Conservation (phyloP, 331 rosid genomes). For the Cucumis variabilis region DNA sequence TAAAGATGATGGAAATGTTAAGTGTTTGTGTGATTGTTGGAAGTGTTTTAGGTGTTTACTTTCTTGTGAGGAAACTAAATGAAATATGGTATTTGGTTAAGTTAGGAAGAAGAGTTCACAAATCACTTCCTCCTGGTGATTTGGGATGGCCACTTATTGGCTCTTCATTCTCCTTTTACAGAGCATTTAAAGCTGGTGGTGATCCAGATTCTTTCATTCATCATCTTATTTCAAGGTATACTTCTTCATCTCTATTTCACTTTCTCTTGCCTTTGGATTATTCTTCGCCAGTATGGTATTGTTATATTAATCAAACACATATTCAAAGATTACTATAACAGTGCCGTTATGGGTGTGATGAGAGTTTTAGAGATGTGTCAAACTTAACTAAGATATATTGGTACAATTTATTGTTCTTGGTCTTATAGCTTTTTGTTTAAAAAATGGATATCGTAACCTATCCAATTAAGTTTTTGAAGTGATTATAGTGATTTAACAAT, state of each 20-base stretch:
- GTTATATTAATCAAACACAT: too few relatives aligned
- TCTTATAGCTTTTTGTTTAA: too few relatives aligned
- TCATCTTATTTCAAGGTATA: not conserved
- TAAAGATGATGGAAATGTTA: not conserved
- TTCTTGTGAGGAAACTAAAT: not conserved
- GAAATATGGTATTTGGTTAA: not conserved
- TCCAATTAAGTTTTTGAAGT: too few relatives aligned
- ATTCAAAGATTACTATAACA: too few relatives aligned
- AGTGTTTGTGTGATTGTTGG: not conserved
- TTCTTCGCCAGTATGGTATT: too few relatives aligned
- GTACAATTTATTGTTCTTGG: too few relatives aligned
- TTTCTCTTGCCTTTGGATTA: too few relatives aligned
- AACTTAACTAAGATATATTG: too few relatives aligned
- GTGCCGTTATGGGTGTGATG: too few relatives aligned
- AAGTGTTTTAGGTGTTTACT: not conserved
- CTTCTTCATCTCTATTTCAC: not conserved
- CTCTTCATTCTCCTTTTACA: not conserved
- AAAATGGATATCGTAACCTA: too few relatives aligned
- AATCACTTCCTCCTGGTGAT: not conserved
- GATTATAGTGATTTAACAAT: too few relatives aligned
- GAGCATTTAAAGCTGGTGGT: not conserved
- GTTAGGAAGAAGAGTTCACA: not conserved
- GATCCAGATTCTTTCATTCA: not conserved
- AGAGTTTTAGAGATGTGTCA: too few relatives aligned
- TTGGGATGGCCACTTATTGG: constrained; percentile 7